These are phyloP conservation scores for Dioscorea dumetorum DNA, from an alignment of 106 monocot species.

Conservation along the genomic window DNA sequence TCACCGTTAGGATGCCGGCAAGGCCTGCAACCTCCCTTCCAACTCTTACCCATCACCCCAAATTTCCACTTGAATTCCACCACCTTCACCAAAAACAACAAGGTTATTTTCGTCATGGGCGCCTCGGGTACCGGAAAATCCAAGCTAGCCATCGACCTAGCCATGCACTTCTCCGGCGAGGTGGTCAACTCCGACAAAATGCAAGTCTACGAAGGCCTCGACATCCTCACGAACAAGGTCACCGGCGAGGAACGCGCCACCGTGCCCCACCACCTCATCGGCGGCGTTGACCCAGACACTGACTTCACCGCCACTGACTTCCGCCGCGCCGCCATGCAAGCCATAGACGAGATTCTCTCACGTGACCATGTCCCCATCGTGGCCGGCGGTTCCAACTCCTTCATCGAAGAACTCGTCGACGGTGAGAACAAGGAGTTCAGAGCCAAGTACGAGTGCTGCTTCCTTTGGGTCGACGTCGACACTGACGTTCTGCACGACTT, in stretches of 20 bases:
- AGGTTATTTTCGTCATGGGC: constrained; percentile 26
- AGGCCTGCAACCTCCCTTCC: not conserved
- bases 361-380: constrained; percentile 20
- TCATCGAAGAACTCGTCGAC: constrained; percentile 25
- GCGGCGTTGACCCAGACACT: constrained; percentile 8
- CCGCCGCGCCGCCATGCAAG: constrained; percentile 4
- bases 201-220: constrained; percentile 38
- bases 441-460: constrained; percentile 20
- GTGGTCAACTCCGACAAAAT: constrained; percentile 47
- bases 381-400: constrained; percentile 42
- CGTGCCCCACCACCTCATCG: constrained; percentile 32
- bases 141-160: constrained; percentile 28
- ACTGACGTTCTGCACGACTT: constrained; percentile 14
- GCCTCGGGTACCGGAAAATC: constrained; percentile 35
- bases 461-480: constrained; percentile 43
- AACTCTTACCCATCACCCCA: not conserved
- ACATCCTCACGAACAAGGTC: constrained; percentile 39
- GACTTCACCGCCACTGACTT: constrained; percentile 12
- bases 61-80: not conserved
- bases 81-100: not conserved
- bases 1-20: not conserved
- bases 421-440: not conserved
- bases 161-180: constrained; percentile 11
- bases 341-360: constrained; percentile 1
- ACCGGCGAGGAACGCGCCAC: constrained; percentile 11